phyloP scores from a whole-genome alignment of 805 yeast species.

The Torulaspora quercuum region DNA sequence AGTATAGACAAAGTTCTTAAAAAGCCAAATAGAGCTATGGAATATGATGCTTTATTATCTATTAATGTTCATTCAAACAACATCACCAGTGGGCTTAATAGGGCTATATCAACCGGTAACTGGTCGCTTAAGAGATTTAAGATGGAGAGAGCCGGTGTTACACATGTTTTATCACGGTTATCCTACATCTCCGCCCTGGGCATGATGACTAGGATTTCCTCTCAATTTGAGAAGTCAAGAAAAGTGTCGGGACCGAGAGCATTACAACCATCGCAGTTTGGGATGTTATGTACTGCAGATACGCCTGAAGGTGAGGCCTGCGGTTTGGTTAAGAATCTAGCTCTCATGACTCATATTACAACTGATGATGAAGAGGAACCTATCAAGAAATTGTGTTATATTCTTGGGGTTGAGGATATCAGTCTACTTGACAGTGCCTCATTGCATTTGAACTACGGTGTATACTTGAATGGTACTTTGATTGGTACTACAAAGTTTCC shows the following conservation, averaged over 20 bases:
- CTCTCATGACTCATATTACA: constrained; percentile 97
- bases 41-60: constrained; percentile 87
- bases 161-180: constrained; percentile 88
- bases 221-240: constrained; percentile 97
- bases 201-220: constrained; percentile 98
- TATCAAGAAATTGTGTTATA: constrained; percentile 66
- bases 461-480: constrained; percentile 90
- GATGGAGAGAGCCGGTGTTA: constrained; percentile 99
- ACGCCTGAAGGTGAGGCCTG: constrained; percentile 99
- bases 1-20: constrained; percentile 90
- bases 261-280: constrained; percentile 96
- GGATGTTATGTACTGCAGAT: constrained; percentile 98
- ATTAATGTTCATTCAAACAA: constrained; percentile 90
- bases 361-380: constrained; percentile 97
- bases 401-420: constrained; percentile 88
- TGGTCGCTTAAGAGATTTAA: constrained; percentile 98
- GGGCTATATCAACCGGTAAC: constrained; percentile 98
- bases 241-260: constrained; percentile 99
- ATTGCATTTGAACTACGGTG: constrained; percentile 76
- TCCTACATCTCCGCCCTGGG: constrained; percentile 94
- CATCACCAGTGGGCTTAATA: constrained; percentile 87
- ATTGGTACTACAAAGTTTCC: constrained; percentile 89
- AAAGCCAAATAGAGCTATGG: constrained; percentile 91
- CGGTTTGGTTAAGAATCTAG: constrained; percentile 95
- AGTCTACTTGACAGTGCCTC: constrained; percentile 76